Base-by-base conservation (phyloP, 352 stramenopile genomes). In the Globisporangium yorkense region DNA sequence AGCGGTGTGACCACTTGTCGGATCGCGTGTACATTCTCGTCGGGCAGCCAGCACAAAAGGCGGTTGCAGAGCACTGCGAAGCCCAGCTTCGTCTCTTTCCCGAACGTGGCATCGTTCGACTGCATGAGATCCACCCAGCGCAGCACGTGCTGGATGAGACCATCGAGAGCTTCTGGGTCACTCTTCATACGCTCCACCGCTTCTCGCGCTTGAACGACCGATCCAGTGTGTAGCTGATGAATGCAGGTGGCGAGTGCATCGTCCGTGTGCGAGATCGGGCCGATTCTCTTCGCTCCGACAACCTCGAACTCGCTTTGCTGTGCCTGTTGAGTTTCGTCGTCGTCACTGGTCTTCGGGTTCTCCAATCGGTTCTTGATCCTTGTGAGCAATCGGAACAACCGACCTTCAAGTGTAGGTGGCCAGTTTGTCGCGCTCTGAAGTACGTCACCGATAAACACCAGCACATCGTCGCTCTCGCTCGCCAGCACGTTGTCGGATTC, bases 1-100 rank as follows among this genome's bases (percentile, higher is more conserved):
- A 66, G 21, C 2, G 51, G 49, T 16, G 54, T 56, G 13, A 54
- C 21, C 2, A 51, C 54, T n/a, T 55, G 48, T 3, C 54, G 49
- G 29, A 85, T 51, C n/a, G 70, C 66, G 18, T 58, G 53, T 48
- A 80, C 62, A 49, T 63, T 72, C 12, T 80, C 62, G 24, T 69
- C 52, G 18, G 75, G 72, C 49, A 80, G 72, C 75, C 75, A 85
- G 51, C 65, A 71, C 24, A 75, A 67, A 3, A 85, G 65, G 9
- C 71, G 66, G 13, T 56, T 79, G 56, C 68, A 77, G 9, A 80
- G 48, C 5, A 80, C 24, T 2, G 68, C 65, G 13, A 83, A 53
- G 31, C 73, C 65, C 16, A 78, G 21, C 10, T 70, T 71, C 5
- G 66, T 71, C 60, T 85, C 75, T 51, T 72, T 78, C 12, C 72